A percentile compares a stretch with the other conserved stretches of the same genome.
Evolutionary conservation across 73 alveolate species (phyloP).

Genomic region (Symbiodinium pilosum): DNA sequence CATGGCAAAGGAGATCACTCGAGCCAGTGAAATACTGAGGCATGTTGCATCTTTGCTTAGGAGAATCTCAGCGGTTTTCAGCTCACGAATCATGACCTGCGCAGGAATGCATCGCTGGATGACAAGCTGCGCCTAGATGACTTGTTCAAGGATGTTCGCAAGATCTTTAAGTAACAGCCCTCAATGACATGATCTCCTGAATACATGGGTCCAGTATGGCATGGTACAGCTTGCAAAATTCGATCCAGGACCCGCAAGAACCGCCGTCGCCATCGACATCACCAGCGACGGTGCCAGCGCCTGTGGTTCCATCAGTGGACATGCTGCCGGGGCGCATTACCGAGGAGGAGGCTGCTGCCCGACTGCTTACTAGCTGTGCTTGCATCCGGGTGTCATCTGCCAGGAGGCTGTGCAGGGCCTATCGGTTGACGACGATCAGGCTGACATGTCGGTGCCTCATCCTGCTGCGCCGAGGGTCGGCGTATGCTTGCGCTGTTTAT

Average conservation of each 20-base stretch:
- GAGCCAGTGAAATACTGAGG: slow-evolving; percentile 16
- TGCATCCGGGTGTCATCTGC: too few species aligned
- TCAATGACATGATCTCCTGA: background rate
- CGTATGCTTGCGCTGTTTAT: too few species aligned
- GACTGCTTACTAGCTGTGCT: too few species aligned
- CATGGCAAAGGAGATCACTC: slow-evolving; percentile 37
- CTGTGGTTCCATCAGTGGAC: background rate
- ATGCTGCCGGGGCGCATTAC: slow-evolving; percentile 10
- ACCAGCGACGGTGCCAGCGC: background rate
- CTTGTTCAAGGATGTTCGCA: background rate
- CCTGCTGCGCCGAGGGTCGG: too few species aligned
- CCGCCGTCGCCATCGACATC: background rate
- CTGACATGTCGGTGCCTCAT: too few species aligned
- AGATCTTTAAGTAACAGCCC: background rate
- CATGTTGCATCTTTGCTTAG: background rate
- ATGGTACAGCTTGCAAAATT: background rate
- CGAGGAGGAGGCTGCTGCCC: background rate
- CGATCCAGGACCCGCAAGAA: background rate
- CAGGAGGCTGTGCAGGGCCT: too few species aligned
- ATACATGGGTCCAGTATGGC: background rate
- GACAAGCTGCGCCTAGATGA: background rate
- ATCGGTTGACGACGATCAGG: too few species aligned
- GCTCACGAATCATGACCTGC: background rate
- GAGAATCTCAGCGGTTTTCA: background rate
- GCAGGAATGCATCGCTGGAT: background rate